Percentiles rank a stretch among this genome's conserved stretches.
Evolutionary conservation across 176 grass and related monocot genomes (phyloP).

Genomic region (Cenchrus fungigraminus): DNA sequence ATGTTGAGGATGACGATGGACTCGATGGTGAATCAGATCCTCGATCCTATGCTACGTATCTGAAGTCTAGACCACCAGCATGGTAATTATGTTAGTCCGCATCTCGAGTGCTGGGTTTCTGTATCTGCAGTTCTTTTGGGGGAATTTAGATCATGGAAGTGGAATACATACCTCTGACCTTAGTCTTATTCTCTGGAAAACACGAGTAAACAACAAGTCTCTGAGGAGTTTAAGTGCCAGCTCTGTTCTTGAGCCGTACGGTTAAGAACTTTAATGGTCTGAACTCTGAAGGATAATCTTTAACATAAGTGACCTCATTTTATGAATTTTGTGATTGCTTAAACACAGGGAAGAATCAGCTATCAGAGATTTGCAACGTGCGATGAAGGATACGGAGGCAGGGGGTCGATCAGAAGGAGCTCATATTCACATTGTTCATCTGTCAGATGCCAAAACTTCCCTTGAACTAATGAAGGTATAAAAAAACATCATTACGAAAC

Average conservation of each 20-base stretch:
- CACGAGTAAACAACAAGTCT: not conserved
- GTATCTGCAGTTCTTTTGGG: not conserved
- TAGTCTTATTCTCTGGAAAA: not conserved
- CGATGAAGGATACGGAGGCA: conserved; percentile 64
- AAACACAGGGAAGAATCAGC: conserved; percentile 87
- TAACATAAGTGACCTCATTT: not conserved
- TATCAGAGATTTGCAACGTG: conserved; percentile 74
- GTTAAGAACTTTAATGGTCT: not conserved
- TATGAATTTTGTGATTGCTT: not conserved
- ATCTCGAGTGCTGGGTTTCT: not conserved
- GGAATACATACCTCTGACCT: not conserved
- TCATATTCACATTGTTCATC: conserved; percentile 92
- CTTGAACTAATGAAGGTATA: conserved; percentile 84
- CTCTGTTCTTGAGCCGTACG: not conserved
- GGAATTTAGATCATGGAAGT: not conserved
- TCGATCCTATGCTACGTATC: conserved; percentile 77
- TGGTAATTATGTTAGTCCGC: conserved; percentile 62
- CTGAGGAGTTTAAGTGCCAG: not conserved
- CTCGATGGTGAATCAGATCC: conserved; percentile 50
- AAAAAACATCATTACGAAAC: not conserved
- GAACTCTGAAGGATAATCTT: not conserved
- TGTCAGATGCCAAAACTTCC: conserved; percentile 87
- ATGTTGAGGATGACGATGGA: conserved; percentile 47
- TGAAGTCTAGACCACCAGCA: conserved; percentile 76
- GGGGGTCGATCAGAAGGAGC: conserved; percentile 88